A percentile compares a stretch with the other conserved stretches of the same genome.
Evolutionary conservation across 2,329 filamentous ascomycete genomes (phyloP).

Genomic region (Samsoniella hepiali): DNA sequence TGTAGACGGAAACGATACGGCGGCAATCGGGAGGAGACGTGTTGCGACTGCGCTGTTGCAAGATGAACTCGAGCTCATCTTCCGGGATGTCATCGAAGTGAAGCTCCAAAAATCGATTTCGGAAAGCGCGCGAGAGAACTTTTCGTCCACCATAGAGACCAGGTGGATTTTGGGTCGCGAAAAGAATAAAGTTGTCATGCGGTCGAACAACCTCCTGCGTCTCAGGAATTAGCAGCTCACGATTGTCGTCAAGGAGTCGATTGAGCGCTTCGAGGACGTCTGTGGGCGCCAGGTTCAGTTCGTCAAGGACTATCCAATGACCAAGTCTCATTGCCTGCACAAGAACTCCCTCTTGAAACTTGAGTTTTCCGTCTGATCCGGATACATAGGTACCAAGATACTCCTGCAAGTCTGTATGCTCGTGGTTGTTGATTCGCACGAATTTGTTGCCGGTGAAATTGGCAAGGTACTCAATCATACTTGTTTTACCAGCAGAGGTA

Average conservation of each 20-base stretch:
- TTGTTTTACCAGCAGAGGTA: constrained; percentile 96
- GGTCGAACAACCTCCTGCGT: constrained; percentile 92
- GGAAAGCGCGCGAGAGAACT: constrained; percentile 86
- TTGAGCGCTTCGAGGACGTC: constrained; percentile 97
- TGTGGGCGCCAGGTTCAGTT: constrained; percentile 93
- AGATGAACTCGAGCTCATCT: constrained; percentile 84
- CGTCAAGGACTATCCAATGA: constrained; percentile 97
- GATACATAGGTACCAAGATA: constrained; percentile 95
- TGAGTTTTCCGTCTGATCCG: constrained; percentile 75
- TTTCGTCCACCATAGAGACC: constrained; percentile 95
- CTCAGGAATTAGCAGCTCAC: constrained; percentile 92
- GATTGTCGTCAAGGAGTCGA: constrained; percentile 90
- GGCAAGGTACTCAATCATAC: constrained; percentile 99
- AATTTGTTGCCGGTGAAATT: constrained; percentile 96
- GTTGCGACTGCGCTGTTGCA: constrained; percentile 81
- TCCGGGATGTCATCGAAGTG: constrained; percentile 98
- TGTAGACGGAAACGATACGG: constrained; percentile 89
- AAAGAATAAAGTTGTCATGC: constrained; percentile 94
- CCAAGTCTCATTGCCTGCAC: constrained; percentile 90
- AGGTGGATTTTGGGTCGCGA: constrained; percentile 95
- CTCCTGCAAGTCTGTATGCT: constrained; percentile 96
- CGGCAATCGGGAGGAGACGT: constrained; percentile 88
- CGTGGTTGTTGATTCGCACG: constrained; percentile 98
- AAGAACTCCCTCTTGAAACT: constrained; percentile 89
- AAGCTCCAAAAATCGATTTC: constrained; percentile 93